Conservation (phyloP, 345 rosid genomes). For the Erodium maritimum region DNA sequence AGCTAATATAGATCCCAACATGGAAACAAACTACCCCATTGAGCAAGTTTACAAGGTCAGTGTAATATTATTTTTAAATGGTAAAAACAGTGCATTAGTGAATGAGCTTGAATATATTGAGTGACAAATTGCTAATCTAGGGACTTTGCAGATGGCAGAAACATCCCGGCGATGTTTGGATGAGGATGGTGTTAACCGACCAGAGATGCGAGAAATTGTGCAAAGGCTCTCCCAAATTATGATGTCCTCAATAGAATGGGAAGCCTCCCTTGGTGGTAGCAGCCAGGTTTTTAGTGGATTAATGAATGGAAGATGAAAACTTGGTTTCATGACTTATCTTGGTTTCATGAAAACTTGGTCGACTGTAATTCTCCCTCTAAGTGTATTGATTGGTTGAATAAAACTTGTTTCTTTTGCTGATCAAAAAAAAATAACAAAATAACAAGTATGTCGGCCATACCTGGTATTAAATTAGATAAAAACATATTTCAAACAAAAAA, state of each 20-base stretch:
- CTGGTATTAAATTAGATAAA: neutral
- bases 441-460: too few species aligned
- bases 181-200: slow-evolving; percentile 18
- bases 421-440: too few species aligned
- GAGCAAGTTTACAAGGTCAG: slow-evolving; percentile 26
- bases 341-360: too few species aligned
- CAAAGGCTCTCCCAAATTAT: slow-evolving; percentile 16
- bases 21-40: slow-evolving; percentile 18
- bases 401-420: too few species aligned
- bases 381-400: too few species aligned
- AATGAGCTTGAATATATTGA: neutral
- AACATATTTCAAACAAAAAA: too few species aligned
- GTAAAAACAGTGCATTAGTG: neutral
- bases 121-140: neutral
- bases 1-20: slow-evolving; percentile 16
- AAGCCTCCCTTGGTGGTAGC: slow-evolving; percentile 16
- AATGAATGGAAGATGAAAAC: neutral
- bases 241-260: slow-evolving; percentile 17
- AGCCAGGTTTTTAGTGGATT: slow-evolving; percentile 6
- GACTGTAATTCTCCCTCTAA: too few species aligned
- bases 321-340: too few species aligned
- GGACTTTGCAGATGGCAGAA: slow-evolving; percentile 24
- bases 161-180: slow-evolving; percentile 15
- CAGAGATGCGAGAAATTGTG: slow-evolving; percentile 26
- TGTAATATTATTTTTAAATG: too few species aligned